These are phyloP conservation scores for Orbilia blumenaviensis DNA, from an alignment of 2,329 filamentous ascomycete species.

Conservation along the genomic window DNA sequence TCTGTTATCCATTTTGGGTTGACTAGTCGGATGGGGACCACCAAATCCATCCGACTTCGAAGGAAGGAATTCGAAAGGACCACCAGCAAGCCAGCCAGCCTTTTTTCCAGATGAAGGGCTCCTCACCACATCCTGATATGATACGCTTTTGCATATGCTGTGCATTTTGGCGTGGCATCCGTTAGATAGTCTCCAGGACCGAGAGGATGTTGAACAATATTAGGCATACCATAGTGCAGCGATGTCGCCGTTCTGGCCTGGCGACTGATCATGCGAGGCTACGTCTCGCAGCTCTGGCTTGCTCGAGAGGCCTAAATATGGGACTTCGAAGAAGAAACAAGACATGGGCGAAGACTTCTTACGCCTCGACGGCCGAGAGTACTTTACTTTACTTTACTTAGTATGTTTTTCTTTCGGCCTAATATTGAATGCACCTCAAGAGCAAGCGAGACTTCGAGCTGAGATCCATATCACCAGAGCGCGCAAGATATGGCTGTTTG, in stretches of 20 bases:
- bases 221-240: conserved; percentile 31
- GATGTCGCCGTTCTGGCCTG: conserved; percentile 39
- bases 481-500: conserved; percentile 4
- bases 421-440: background rate
- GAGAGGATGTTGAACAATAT: conserved; percentile 6
- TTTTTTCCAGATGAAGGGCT: background rate
- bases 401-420: conserved; percentile 12
- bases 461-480: conserved; percentile 15
- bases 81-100: conserved; percentile 9
- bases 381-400: no score
- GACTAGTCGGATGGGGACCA: conserved; percentile 16
- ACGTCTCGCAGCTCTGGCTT: background rate
- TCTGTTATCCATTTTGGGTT: conserved; percentile 24
- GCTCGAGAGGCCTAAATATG: conserved; percentile 8
- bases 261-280: conserved; percentile 2
- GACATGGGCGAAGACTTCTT: background rate
- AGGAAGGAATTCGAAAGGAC: background rate
- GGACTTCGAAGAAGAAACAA: conserved; percentile 2
- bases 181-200: conserved; percentile 21
- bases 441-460: background rate
- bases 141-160: conserved; percentile 8
- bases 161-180: conserved; percentile 22
- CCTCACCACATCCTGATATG: conserved; percentile 5
- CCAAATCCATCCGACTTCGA: conserved; percentile 7
- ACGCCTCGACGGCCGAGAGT: background rate